A percentile compares a stretch with the other conserved stretches of the same genome.
phyloP scores from a whole-genome alignment of 2,329 filamentous ascomycete genomes.

The Escovopsis weberi region DNA sequence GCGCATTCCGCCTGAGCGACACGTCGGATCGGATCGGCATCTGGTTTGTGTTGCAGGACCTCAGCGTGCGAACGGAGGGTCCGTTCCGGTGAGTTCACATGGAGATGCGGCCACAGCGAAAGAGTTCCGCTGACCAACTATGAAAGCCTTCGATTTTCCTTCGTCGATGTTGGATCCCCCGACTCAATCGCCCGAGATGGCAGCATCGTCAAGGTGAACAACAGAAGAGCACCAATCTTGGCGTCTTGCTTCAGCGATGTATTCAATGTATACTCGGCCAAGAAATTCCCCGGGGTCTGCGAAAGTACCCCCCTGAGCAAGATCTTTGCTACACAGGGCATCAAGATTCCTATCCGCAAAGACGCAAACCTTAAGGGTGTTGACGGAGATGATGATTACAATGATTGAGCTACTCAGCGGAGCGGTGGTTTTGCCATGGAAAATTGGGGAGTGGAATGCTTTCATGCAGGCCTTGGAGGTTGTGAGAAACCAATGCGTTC shows the following conservation, averaged over 20 bases:
- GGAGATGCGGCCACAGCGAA: not conserved
- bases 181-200: slow-evolving; percentile 23
- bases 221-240: slow-evolving; percentile 63
- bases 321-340: slow-evolving; percentile 82
- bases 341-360: slow-evolving; percentile 93
- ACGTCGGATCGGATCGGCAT: slow-evolving; percentile 69
- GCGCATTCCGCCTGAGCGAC: slow-evolving; percentile 72
- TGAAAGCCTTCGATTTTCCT: slow-evolving; percentile 49
- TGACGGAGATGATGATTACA: slow-evolving; percentile 37
- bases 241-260: slow-evolving; percentile 75
- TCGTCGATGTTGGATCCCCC: slow-evolving; percentile 64
- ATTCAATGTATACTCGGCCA: slow-evolving; percentile 91
- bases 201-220: slow-evolving; percentile 43
- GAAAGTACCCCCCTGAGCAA: slow-evolving; percentile 87
- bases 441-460: too few species aligned
- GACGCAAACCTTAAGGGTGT: slow-evolving; percentile 47
- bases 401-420: slow-evolving; percentile 10
- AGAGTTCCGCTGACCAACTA: slow-evolving; percentile 7
- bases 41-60: slow-evolving; percentile 93
- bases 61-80: slow-evolving; percentile 88
- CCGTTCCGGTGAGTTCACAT: slow-evolving; percentile 54
- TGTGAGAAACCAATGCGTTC: too few species aligned
- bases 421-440: too few species aligned
- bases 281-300: slow-evolving; percentile 96
- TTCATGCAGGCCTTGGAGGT: too few species aligned